Evolutionary conservation across 208 protist species (phyloP).

Genomic region (Trypanosoma caninum): DNA sequence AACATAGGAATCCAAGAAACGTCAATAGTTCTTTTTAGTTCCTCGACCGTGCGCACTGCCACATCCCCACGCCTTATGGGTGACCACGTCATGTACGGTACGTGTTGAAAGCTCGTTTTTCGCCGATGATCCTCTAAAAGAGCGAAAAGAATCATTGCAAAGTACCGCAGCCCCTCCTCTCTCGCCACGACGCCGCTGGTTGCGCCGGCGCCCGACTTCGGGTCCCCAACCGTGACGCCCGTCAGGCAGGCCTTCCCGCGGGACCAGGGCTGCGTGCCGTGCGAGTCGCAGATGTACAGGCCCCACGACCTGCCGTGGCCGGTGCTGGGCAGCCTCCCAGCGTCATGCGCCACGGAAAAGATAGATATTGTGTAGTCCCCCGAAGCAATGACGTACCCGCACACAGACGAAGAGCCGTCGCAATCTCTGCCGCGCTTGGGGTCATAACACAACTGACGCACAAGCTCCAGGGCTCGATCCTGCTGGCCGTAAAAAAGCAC

Average conservation of each 20-base stretch:
- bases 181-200: slow-evolving; percentile 3
- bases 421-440: slow-evolving; percentile 11
- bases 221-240: slow-evolving; percentile 49
- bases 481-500: slow-evolving; percentile 83
- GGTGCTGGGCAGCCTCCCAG: slow-evolving; percentile 3
- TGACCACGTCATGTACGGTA: slow-evolving; percentile 90
- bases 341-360: slow-evolving; percentile 67
- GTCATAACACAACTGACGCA: slow-evolving; percentile 48
- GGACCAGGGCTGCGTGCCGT: slow-evolving; percentile 88
- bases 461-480: slow-evolving; percentile 36
- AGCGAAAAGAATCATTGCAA: slow-evolving; percentile 75
- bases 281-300: slow-evolving; percentile 85
- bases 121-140: slow-evolving; percentile 76
- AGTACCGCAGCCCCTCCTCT: slow-evolving; percentile 79
- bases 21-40: slow-evolving; percentile 71
- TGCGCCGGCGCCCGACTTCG: not conserved
- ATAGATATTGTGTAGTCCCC: slow-evolving; percentile 88
- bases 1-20: slow-evolving; percentile 69
- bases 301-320: slow-evolving; percentile 64
- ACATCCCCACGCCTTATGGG: slow-evolving; percentile 49
- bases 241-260: slow-evolving; percentile 66
- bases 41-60: slow-evolving; percentile 48
- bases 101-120: slow-evolving; percentile 18
- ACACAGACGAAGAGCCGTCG: slow-evolving; percentile 30
- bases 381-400: slow-evolving; percentile 87